Conservation (phyloP, 768 basidiomycete genomes). For the Suillus subalutaceus region DNA sequence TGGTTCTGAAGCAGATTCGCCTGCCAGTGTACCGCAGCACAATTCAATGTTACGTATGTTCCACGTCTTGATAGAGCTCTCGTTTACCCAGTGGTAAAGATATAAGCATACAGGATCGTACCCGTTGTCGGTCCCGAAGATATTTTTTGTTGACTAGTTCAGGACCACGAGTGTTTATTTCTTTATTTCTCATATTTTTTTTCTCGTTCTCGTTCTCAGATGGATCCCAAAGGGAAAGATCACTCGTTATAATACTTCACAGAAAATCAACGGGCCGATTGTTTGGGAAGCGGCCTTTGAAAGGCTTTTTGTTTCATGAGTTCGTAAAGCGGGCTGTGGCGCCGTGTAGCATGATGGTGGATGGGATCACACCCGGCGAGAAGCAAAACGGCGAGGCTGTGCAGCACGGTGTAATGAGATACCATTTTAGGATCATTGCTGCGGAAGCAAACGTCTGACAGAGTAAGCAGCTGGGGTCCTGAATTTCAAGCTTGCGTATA, state of each 20-base stretch:
- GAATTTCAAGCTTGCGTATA: background rate
- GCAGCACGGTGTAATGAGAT: background rate
- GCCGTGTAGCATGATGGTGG: background rate
- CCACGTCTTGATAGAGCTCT: background rate
- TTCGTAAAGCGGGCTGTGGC: background rate
- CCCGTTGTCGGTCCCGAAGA: background rate
- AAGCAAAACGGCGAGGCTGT: background rate
- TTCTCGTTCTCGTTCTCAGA: background rate
- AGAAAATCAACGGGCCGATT: background rate
- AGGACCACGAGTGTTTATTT: background rate
- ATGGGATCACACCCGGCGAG: background rate
- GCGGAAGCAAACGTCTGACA: background rate
- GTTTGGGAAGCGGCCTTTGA: background rate
- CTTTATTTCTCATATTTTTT: background rate
- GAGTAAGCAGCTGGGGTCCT: conserved; percentile 1
- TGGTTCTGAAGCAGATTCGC: background rate
- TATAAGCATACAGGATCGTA: background rate
- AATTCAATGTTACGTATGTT: background rate
- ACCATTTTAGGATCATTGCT: background rate
- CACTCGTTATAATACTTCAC: background rate
- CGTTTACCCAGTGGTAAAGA: background rate
- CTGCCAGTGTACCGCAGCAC: background rate
- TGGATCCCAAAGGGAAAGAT: too few species aligned
- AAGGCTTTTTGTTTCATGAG: background rate
- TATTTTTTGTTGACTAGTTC: background rate